Percentiles rank a stretch among this genome's conserved stretches.
Conservation (phyloP, 1,284 basidiomycete genomes). For the Microbotryum silenes-acaulis region DNA sequence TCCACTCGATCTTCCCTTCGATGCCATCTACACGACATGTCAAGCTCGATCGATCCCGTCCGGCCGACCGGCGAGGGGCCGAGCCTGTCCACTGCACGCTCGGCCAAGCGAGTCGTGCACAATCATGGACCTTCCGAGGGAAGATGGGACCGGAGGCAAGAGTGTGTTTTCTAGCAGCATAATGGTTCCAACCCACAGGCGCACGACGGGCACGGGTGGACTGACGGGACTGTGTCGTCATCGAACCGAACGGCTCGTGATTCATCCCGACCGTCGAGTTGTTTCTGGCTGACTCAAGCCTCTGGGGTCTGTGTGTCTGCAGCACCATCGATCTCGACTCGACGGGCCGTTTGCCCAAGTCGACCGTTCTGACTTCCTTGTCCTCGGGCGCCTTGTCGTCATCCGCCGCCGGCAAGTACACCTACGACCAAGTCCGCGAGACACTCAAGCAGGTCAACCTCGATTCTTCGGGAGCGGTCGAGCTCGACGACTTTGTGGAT, state of each 20-base stretch:
- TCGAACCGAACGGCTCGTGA: no score
- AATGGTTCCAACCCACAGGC: no score
- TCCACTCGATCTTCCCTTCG: background rate
- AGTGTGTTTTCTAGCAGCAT: no score
- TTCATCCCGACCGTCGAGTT: background rate
- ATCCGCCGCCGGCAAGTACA: slow-evolving; percentile 64
- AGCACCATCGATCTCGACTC: slow-evolving; percentile 77
- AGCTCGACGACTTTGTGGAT: slow-evolving; percentile 98
- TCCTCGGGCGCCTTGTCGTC: slow-evolving; percentile 14
- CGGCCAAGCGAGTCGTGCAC: no score
- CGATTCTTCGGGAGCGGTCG: slow-evolving; percentile 90
- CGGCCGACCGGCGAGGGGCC: background rate
- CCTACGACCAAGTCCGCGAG: slow-evolving; percentile 76
- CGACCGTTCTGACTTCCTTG: slow-evolving; percentile 65
- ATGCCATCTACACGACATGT: slow-evolving; percentile 10
- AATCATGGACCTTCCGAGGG: no score
- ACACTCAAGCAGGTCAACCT: slow-evolving; percentile 91
- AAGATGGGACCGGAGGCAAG: no score
- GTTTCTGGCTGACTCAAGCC: background rate
- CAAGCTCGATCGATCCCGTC: background rate
- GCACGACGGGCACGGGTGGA: no score
- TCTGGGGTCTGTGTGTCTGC: slow-evolving; percentile 4
- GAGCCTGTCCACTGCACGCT: background rate
- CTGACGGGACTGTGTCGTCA: no score
- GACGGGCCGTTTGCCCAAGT: slow-evolving; percentile 76